These are phyloP conservation scores for Oropetium thomaeum DNA, from an alignment of 176 grass and related monocot genomes.

Conservation along the genomic window DNA sequence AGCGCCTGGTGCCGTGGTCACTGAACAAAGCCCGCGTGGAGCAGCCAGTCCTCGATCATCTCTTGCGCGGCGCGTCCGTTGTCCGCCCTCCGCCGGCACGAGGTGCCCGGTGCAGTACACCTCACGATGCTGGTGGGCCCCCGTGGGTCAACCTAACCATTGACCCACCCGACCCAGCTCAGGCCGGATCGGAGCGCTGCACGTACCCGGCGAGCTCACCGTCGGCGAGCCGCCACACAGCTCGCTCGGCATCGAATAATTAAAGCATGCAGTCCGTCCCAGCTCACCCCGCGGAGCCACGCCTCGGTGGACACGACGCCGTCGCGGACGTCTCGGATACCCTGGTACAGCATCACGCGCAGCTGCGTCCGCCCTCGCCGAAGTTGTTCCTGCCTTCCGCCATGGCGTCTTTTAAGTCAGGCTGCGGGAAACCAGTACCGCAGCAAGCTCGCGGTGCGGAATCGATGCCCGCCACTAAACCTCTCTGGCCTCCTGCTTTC, in stretches of 20 bases:
- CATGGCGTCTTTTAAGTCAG: too few relatives aligned
- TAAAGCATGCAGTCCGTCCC: constrained; percentile 22
- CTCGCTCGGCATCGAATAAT: constrained; percentile 33
- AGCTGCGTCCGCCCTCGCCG: too few relatives aligned
- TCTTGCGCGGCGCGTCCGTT: constrained; percentile 22
- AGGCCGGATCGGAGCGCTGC: constrained; percentile 27
- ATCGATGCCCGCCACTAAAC: too few relatives aligned
- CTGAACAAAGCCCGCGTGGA: not conserved
- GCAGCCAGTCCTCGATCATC: constrained; percentile 60
- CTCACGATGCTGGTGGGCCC: too few relatives aligned
- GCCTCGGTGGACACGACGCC: constrained; percentile 50
- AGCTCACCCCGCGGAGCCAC: constrained; percentile 40
- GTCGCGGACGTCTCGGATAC: constrained; percentile 37
- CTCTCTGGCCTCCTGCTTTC: too few relatives aligned
- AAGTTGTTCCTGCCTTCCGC: too few relatives aligned
- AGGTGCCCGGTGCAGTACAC: constrained; percentile 37
- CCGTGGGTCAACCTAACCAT: too few relatives aligned
- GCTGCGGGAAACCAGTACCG: too few relatives aligned
- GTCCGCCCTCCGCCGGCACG: constrained; percentile 22
- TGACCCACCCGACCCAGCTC: too few relatives aligned
- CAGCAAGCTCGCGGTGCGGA: too few relatives aligned
- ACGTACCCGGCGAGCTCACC: constrained; percentile 42
- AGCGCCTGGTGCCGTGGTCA: too few relatives aligned
- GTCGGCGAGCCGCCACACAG: constrained; percentile 24
- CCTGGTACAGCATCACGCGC: constrained; percentile 51